These are phyloP conservation scores for Vitis hybrid DNA, from an alignment of 177 flowering plant species.

Conservation along the genomic window DNA sequence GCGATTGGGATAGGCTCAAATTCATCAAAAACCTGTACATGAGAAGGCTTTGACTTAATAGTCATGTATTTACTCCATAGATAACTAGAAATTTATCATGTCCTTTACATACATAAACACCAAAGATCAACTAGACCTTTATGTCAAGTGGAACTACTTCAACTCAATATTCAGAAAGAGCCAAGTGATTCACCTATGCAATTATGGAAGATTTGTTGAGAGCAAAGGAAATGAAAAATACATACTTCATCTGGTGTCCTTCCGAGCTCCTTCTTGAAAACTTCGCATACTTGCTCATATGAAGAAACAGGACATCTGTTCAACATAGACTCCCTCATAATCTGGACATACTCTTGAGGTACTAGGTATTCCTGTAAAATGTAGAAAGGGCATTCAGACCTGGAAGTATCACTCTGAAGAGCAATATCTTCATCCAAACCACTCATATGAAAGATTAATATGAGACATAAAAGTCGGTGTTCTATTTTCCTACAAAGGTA, in stretches of 20 bases:
- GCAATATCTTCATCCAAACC: too few relatives aligned
- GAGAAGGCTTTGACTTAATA: conserved; percentile 9
- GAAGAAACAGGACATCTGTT: conserved; percentile 95
- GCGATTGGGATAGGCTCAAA: conserved; percentile 89
- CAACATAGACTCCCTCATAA: conserved; percentile 89
- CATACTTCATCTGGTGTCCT: conserved; percentile 80
- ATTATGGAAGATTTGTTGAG: background rate
- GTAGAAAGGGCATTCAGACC: conserved; percentile 3
- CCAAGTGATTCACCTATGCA: too few relatives aligned
- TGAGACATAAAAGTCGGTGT: background rate
- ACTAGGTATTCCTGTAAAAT: conserved; percentile 77
- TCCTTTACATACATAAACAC: too few relatives aligned
- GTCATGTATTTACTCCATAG: background rate
- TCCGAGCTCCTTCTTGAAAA: conserved; percentile 90
- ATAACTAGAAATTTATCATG: too few relatives aligned
- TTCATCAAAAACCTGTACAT: conserved; percentile 64
- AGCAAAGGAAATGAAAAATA: conserved; percentile 6
- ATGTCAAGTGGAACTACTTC: too few relatives aligned
- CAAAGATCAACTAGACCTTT: too few relatives aligned
- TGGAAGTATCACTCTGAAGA: background rate
- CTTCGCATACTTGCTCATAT: conserved; percentile 86
- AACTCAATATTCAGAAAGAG: too few relatives aligned
- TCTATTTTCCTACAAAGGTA: conserved; percentile 8
- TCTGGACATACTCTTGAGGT: conserved; percentile 81
- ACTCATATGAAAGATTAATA: background rate